Conservation (phyloP, 2,329 filamentous ascomycete species). For the Trichoderma sp. region DNA sequence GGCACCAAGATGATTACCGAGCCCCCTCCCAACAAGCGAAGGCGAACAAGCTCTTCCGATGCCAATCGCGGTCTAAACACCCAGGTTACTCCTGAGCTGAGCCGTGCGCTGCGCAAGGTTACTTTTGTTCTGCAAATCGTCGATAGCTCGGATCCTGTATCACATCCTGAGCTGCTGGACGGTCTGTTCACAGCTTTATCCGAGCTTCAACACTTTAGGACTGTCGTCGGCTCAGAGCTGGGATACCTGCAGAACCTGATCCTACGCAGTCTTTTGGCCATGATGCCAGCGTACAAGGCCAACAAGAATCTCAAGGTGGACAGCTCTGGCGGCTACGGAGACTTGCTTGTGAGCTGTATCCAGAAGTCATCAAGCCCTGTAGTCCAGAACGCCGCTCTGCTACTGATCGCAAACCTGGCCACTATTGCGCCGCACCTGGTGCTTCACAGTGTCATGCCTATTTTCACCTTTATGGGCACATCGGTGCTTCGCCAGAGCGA, state of each 20-base stretch:
- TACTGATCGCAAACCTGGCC: slow-evolving; percentile 83
- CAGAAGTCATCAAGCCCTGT: slow-evolving; percentile 88
- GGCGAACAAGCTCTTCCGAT: slow-evolving; percentile 73
- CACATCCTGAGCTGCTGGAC: slow-evolving; percentile 72
- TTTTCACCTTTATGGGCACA: slow-evolving; percentile 96
- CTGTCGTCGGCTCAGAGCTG: slow-evolving; percentile 77
- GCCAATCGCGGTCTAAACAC: slow-evolving; percentile 57
- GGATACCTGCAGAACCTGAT: slow-evolving; percentile 87
- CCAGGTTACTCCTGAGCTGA: slow-evolving; percentile 63
- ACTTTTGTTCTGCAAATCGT: slow-evolving; percentile 88
- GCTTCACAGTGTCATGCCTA: slow-evolving; percentile 96
- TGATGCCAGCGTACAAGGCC: slow-evolving; percentile 73
- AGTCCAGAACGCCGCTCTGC: slow-evolving; percentile 86
- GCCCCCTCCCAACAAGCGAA: slow-evolving; percentile 72
- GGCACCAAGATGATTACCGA: slow-evolving; percentile 70
- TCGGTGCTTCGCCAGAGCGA: slow-evolving; percentile 90
- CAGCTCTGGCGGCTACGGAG: slow-evolving; percentile 75
- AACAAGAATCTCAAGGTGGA: slow-evolving; percentile 65
- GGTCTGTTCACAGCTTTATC: slow-evolving; percentile 81
- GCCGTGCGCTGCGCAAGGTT: slow-evolving; percentile 67
- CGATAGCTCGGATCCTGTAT: slow-evolving; percentile 72
- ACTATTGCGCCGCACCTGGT: slow-evolving; percentile 86
- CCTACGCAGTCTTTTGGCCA: slow-evolving; percentile 75
- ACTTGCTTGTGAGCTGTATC: slow-evolving; percentile 90
- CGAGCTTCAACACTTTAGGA: slow-evolving; percentile 80